A percentile compares a stretch with the other conserved stretches of the same genome.
Evolutionary conservation across 768 basidiomycete genomes (phyloP).

Genomic region (Mrakia gelida): DNA sequence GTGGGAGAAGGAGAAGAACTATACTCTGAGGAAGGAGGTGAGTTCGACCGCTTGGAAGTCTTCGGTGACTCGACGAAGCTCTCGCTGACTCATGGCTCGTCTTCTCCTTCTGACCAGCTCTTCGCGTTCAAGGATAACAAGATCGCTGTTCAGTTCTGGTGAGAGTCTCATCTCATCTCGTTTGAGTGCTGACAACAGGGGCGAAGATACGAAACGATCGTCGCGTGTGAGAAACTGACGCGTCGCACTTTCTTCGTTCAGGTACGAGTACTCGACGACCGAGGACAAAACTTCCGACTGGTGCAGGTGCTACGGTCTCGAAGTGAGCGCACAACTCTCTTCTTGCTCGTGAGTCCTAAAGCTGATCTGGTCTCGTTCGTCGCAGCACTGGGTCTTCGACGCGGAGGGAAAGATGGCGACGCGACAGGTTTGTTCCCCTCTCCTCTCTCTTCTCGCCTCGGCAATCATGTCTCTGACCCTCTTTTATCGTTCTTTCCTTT

Average conservation of each 20-base stretch:
- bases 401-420: conserved; percentile 54
- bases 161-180: not conserved
- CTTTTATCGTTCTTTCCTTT: not conserved
- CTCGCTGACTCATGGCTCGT: not conserved
- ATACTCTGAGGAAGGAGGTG: conserved; percentile 51
- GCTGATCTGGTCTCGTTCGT: not conserved
- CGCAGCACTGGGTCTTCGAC: conserved; percentile 57
- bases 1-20: conserved; percentile 55
- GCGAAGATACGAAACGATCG: not conserved
- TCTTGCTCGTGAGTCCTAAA: conserved; percentile 32
- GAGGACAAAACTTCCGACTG: conserved; percentile 44
- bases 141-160: conserved; percentile 54
- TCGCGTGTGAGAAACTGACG: not conserved
- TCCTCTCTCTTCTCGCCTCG: conserved; percentile 43
- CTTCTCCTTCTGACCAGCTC: conserved; percentile 36
- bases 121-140: conserved; percentile 56
- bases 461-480: not conserved
- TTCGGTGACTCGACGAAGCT: not conserved
- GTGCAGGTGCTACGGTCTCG: conserved; percentile 53
- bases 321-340: no score
- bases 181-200: not conserved
- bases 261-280: conserved; percentile 50
- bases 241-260: conserved; percentile 30
- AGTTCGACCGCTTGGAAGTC: not conserved
- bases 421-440: conserved; percentile 51